Percentiles rank a stretch among this genome's conserved stretches.
Evolutionary conservation across 2,329 filamentous ascomycete species (phyloP).

Genomic region (Talaromyces sp.): DNA sequence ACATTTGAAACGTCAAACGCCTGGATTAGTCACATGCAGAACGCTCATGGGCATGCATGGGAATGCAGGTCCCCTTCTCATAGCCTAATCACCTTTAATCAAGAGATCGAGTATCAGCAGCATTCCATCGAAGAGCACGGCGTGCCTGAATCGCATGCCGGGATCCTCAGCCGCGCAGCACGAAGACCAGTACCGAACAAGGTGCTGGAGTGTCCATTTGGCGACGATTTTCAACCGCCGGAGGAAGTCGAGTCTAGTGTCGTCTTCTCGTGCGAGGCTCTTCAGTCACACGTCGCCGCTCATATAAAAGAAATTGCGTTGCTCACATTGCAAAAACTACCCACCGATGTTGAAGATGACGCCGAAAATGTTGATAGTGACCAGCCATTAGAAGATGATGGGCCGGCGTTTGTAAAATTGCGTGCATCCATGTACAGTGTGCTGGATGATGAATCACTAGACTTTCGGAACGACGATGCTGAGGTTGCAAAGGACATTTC

Average conservation of each 20-base stretch:
- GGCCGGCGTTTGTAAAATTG: neutral
- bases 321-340: conserved; percentile 32
- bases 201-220: neutral
- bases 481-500: too few relatives aligned
- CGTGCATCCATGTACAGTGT: neutral
- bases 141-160: neutral
- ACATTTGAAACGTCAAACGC: neutral
- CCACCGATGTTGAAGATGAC: conserved; percentile 19
- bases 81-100: neutral
- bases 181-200: neutral
- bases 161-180: neutral
- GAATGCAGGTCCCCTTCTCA: neutral
- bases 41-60: neutral
- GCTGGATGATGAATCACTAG: neutral
- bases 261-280: conserved; percentile 23
- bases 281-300: conserved; percentile 28
- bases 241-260: neutral
- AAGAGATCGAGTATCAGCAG: neutral
- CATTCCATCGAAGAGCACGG: neutral
- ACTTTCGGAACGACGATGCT: too few relatives aligned
- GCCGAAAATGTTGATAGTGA: neutral
- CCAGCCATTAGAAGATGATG: neutral
- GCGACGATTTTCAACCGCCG: neutral
- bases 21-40: neutral
- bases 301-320: conserved; percentile 33